Evolutionary conservation across 73 alveolate species (phyloP).

Genomic region (Tetrahymena borealis): DNA sequence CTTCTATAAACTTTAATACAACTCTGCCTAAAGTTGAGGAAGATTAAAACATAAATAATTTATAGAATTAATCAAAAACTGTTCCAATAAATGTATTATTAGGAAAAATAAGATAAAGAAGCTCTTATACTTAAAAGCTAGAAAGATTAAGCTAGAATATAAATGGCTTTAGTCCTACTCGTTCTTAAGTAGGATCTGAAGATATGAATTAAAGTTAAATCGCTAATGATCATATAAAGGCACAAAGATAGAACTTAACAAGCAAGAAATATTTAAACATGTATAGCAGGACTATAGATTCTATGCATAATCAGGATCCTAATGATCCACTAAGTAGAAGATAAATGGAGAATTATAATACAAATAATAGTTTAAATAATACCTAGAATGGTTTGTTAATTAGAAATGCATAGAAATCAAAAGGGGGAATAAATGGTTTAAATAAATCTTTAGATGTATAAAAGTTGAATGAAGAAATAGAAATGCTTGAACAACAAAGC

Average conservation of each 20-base stretch:
- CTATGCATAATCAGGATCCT: not conserved
- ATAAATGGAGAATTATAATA: not conserved
- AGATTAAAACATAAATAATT: not conserved
- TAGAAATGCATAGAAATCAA: not conserved
- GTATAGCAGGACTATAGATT: not conserved
- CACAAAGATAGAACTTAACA: not conserved
- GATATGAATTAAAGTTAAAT: not conserved
- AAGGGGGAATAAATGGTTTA: not conserved
- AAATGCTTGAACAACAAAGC: not conserved
- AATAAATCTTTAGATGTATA: not conserved
- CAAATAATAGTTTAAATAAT: not conserved
- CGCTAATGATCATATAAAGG: not conserved
- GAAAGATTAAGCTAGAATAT: not conserved
- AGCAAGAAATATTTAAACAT: not conserved
- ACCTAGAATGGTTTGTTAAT: not conserved
- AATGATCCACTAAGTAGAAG: not conserved
- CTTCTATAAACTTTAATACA: not conserved
- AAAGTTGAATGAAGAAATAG: not conserved
- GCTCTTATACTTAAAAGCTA: not conserved
- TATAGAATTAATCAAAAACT: not conserved
- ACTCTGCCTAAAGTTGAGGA: not conserved
- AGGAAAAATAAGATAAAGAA: not conserved
- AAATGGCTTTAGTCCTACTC: not conserved
- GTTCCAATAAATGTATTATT: not conserved
- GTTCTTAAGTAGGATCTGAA: not conserved